Evolutionary conservation across 1,139 yeast species (phyloP).

Genomic region (Taphrina flavorubra): DNA sequence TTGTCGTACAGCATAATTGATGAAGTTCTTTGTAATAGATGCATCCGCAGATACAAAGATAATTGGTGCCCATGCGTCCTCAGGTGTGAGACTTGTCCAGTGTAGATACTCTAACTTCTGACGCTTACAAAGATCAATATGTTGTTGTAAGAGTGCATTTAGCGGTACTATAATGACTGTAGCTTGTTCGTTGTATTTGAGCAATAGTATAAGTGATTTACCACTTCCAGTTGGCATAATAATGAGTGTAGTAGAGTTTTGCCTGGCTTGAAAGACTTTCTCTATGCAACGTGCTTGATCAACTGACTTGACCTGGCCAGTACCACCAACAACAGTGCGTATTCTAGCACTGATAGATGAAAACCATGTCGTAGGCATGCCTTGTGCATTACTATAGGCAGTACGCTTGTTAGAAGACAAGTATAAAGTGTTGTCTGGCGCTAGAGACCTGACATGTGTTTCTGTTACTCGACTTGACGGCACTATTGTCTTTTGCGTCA

Average conservation of each 20-base stretch:
- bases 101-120: neutral
- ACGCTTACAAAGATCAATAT: neutral
- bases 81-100: neutral
- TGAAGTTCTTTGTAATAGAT: neutral
- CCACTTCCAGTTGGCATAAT: constrained; percentile 6
- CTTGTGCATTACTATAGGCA: neutral
- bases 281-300: constrained; percentile 1
- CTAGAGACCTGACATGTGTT: neutral
- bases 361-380: neutral
- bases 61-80: neutral
- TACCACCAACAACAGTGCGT: neutral
- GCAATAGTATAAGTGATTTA: neutral
- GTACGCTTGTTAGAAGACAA: no score
- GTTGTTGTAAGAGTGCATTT: neutral
- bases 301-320: constrained; percentile 4
- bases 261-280: neutral
- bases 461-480: neutral
- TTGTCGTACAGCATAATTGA: neutral
- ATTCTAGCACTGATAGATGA: neutral
- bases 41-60: neutral
- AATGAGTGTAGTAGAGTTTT: neutral
- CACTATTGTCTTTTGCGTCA: neutral
- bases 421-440: neutral
- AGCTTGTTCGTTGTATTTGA: neutral
- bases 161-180: neutral